phyloP scores from a whole-genome alignment of 495 filamentous ascomycete genomes.

The Aspergillus sclerotioniger region DNA sequence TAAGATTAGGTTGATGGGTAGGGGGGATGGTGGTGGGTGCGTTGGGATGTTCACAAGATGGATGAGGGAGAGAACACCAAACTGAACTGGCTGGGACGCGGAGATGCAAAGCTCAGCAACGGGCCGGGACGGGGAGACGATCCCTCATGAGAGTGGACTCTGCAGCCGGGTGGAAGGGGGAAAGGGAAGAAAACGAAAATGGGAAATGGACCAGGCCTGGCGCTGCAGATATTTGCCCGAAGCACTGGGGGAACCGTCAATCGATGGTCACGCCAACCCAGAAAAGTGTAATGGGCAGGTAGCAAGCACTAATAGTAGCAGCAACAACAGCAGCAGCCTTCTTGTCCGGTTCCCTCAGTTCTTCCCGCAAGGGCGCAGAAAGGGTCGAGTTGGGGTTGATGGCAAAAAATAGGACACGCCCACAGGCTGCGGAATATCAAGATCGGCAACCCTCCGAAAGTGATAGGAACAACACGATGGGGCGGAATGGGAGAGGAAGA shows the following conservation, averaged over 20 bases:
- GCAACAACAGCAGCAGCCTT: conserved; percentile 3
- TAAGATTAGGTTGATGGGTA: conserved; percentile 6
- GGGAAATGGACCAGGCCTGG: not conserved
- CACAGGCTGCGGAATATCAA: conserved; percentile 23
- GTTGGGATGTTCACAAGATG: conserved; percentile 6
- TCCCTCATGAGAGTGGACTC: conserved; percentile 21
- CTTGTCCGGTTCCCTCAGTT: conserved; percentile 11
- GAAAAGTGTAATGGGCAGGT: not conserved
- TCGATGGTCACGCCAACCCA: not conserved
- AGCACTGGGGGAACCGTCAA: not conserved
- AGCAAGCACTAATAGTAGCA: conserved; percentile 1
- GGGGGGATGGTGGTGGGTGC: conserved; percentile 13
- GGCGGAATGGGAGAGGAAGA: conserved; percentile 2
- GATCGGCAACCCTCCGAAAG: conserved; percentile 20
- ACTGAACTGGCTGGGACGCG: conserved; percentile 21
- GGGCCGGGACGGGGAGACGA: conserved; percentile 26
- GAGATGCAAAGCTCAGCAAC: conserved; percentile 27
- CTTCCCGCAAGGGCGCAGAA: conserved; percentile 26
- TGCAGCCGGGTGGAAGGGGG: conserved; percentile 15
- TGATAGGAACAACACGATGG: conserved; percentile 13
- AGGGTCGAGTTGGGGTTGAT: conserved; percentile 13
- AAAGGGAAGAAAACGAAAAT: conserved; percentile 7
- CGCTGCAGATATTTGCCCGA: not conserved
- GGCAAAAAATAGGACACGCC: conserved; percentile 10
- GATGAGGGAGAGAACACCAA: conserved; percentile 20